Base-by-base conservation (phyloP, 2,329 filamentous ascomycete species). In the Gaeumannomyces sp. region DNA sequence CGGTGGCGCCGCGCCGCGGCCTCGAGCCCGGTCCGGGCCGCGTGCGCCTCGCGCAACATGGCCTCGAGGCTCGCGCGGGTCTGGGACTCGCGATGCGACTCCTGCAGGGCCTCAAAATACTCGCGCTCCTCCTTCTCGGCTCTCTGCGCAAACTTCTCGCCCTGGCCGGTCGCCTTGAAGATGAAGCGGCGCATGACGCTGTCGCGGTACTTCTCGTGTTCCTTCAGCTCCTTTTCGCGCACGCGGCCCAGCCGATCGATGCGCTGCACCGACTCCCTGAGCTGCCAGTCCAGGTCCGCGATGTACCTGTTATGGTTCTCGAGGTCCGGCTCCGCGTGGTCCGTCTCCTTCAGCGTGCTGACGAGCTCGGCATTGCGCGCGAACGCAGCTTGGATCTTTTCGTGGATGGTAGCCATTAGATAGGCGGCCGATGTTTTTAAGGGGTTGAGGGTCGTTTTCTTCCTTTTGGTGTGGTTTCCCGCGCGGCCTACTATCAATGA, bases 61-160 rank as follows among this genome's bases (percentile, higher is more conserved):
- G 62, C 62, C 6, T 74, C 72, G 3, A 85, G 69, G 63, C 75
- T 73, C 1, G 76, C 74, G 53, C 79, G 76, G 61, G 77, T 70
- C 56, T 79, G 76, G 60, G 79, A 77, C 58, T 80, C 78, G 29
- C 79, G 75, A 29, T 81, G 76, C 65, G 81, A 76, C 35, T 79
- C 72, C 66, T 84, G 79, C 60, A 84, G 76, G 0, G 79, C 83
- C 60, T 83, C 79, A 31, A 83, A 77, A 71, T 85, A 86, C 67
- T 85, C 83, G 59, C 75, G 73, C 71, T 86, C 83, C 71, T 85
- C 83, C 67, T 81, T 83, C 61, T 78, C 77, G 19, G 82, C 80
- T 62, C 76, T 78, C n/a, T 77, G 76, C 22, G 76, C 73, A 67
- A 83, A 83, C 62, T 79, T 79, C n/a, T 78, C 80, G 58, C 77